Conservation (phyloP, 495 filamentous ascomycete genomes). For the Xylaria intraflava region DNA sequence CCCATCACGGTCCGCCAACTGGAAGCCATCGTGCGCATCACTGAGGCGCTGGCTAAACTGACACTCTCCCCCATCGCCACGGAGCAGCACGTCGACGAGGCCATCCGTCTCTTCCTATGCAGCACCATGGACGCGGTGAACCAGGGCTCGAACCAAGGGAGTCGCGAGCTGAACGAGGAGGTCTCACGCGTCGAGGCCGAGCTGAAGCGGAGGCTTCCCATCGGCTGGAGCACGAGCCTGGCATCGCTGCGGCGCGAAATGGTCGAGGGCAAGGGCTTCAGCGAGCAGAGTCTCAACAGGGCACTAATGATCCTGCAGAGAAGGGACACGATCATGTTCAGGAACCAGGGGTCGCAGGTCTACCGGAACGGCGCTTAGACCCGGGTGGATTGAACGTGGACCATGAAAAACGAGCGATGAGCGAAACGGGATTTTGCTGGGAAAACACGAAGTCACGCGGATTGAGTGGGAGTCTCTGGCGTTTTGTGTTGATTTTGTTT, state of each 20-base stretch:
- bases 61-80: constrained; percentile 77
- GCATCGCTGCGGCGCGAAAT: constrained; percentile 83
- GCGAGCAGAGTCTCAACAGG: constrained; percentile 74
- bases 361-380: constrained; percentile 58
- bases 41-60: constrained; percentile 90
- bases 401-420: neutral
- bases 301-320: constrained; percentile 81
- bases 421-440: neutral
- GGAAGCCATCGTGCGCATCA: constrained; percentile 95
- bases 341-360: constrained; percentile 82
- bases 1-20: constrained; percentile 97
- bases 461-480: neutral
- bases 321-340: constrained; percentile 84
- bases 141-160: constrained; percentile 74
- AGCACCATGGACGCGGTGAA: constrained; percentile 97
- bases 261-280: constrained; percentile 80
- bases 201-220: constrained; percentile 77
- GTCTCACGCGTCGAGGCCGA: constrained; percentile 85
- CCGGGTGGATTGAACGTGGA: neutral
- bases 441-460: neutral
- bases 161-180: constrained; percentile 84
- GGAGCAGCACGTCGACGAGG: constrained; percentile 92
- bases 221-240: constrained; percentile 90
- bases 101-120: constrained; percentile 93
- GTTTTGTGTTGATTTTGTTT: neutral